phyloP scores from a whole-genome alignment of 192 early-diverging fungal species.

The Coemansia sp. region DNA sequence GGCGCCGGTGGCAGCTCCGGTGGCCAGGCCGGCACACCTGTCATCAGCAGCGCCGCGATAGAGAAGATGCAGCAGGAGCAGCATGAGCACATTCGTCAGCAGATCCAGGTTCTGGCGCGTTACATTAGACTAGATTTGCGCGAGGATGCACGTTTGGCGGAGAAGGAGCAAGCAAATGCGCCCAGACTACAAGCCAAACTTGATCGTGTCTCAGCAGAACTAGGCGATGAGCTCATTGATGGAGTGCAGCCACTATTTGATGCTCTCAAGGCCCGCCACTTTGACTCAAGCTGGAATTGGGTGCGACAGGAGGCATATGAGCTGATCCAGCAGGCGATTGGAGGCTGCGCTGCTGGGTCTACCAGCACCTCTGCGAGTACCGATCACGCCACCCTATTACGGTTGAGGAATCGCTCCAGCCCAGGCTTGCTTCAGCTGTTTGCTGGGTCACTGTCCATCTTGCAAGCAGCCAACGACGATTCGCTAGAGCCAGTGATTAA shows the following conservation, averaged over 20 bases:
- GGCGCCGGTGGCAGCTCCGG: constrained; percentile 53
- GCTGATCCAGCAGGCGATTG: constrained; percentile 75
- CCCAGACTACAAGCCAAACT: constrained; percentile 67
- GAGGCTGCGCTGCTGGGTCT: constrained; percentile 38
- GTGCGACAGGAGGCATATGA: constrained; percentile 55
- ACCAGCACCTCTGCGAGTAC: constrained; percentile 68
- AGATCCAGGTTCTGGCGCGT: constrained; percentile 77
- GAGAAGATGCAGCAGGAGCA: constrained; percentile 71
- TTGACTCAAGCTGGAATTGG: constrained; percentile 97
- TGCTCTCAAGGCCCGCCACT: constrained; percentile 76
- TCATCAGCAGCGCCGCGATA: constrained; percentile 87
- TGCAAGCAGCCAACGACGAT: constrained; percentile 61
- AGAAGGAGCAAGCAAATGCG: constrained; percentile 62
- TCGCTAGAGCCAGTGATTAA: constrained; percentile 55
- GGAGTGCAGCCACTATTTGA: constrained; percentile 80
- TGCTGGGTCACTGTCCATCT: constrained; percentile 57
- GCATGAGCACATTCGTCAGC: constrained; percentile 67
- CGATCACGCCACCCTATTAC: constrained; percentile 37
- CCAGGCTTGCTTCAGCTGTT: constrained; percentile 71
- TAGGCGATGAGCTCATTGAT: constrained; percentile 70
- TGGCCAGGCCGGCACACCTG: constrained; percentile 38
- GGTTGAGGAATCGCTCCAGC: constrained; percentile 79
- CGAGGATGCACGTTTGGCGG: constrained; percentile 62
- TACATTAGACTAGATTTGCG: constrained; percentile 74
- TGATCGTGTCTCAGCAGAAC: constrained; percentile 74